Conservation (phyloP, 257 asterid species). For the Salvia rosmarinus region DNA sequence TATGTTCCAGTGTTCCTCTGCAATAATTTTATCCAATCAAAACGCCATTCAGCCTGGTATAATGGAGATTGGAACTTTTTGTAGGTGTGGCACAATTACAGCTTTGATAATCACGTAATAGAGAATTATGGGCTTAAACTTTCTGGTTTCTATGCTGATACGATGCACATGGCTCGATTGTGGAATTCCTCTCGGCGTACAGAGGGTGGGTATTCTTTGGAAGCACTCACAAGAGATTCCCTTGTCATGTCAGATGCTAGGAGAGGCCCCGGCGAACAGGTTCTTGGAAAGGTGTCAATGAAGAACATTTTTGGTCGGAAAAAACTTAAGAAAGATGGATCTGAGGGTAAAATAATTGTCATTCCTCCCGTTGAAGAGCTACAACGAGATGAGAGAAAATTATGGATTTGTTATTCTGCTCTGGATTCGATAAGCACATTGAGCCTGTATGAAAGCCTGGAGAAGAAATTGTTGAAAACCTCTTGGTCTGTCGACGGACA, state of each 20-base stretch:
- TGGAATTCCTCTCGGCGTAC: constrained; percentile 88
- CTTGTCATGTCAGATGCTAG: constrained; percentile 74
- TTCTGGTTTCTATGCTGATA: constrained; percentile 90
- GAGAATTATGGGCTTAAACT: constrained; percentile 84
- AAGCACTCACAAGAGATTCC: constrained; percentile 81
- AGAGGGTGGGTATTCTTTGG: constrained; percentile 91
- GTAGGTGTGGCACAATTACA: constrained; percentile 99
- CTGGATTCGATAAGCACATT: constrained; percentile 90
- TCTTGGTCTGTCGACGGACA: constrained; percentile 77
- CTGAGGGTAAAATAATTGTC: constrained; percentile 72
- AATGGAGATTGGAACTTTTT: constrained; percentile 27
- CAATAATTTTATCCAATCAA: background rate
- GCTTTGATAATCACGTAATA: constrained; percentile 87
- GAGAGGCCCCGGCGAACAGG: constrained; percentile 57
- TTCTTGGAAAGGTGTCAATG: constrained; percentile 92
- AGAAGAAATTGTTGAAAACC: constrained; percentile 57
- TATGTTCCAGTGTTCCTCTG: constrained; percentile 12
- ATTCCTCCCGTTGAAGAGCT: constrained; percentile 91
- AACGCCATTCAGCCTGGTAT: constrained; percentile 10
- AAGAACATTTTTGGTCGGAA: constrained; percentile 78
- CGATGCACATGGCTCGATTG: constrained; percentile 99
- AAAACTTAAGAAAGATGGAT: constrained; percentile 83
- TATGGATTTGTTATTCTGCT: constrained; percentile 93
- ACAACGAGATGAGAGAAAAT: constrained; percentile 69
- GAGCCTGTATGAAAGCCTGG: constrained; percentile 84